Base-by-base conservation (phyloP, 169 alveolate species). In the Blepharisma undulans region DNA sequence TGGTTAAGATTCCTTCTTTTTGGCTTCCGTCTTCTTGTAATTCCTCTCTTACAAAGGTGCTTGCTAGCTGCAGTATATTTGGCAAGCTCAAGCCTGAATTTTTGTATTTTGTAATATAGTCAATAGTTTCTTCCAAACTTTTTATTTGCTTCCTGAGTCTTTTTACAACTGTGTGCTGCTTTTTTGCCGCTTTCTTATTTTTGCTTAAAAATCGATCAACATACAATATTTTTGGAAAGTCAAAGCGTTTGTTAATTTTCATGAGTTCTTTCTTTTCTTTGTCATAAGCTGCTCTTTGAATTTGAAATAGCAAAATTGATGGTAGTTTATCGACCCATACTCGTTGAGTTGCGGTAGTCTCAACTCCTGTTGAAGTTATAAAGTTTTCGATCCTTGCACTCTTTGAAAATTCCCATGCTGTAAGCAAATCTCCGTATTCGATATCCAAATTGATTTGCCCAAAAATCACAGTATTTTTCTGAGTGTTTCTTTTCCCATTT, bases 271-370 rank as follows among this genome's bases (percentile, higher is more conserved):
- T 19, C 22, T n/a, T 21, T 21, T 61, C 92, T 36, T 30, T 61
- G 27, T 36, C 79, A 32, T 32, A 88, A 7, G 21, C 22, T 32
- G 34, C 87, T 76, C 92, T 88, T 88, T 88, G 32, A 25, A 88
- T 21, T 25, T 76, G 61, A 32, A 88, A 88, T n/a, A 72, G 27
- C 32, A 88, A 29, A 33, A 88, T 72, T 19, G 22, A 19, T 10
- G 92, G 92, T 2, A 76, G 74, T 22, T 76, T 76, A 74, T 88
- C 77, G 7, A 88, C 59, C 87, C 92, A 88, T 2, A 88, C 25
- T 76, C 59, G 12, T 34, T 76, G 74, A 16, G 30, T 16, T 29
- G 92, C 92, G 8, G 25, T 29, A 5, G 84, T 72, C 7, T 22
- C n/a, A 4, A 10, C 8, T 10, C 36, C 66, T 0, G 61, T 7